phyloP scores from a whole-genome alignment of 140 eudicot species.

The Bidens hawaiensis region DNA sequence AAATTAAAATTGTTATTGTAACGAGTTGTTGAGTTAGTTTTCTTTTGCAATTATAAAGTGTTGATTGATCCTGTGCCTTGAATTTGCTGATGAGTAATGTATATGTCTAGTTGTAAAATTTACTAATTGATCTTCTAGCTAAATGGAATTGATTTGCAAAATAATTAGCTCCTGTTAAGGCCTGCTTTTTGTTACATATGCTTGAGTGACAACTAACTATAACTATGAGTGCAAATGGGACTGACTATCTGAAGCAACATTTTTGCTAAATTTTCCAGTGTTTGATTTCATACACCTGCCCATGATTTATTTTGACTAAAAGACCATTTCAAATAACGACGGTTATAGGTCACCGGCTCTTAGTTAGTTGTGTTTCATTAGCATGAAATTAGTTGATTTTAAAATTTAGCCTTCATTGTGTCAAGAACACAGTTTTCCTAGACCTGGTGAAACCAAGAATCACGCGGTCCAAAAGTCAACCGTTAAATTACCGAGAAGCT shows the following conservation, averaged over 20 bases:
- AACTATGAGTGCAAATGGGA: neutral
- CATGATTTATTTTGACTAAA: too few relatives aligned
- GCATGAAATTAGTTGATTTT: too few relatives aligned
- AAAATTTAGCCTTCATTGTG: conserved; percentile 14
- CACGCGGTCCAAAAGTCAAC: conserved; percentile 17
- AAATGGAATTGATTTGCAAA: neutral
- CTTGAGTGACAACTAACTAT: neutral
- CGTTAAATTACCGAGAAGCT: conserved; percentile 1
- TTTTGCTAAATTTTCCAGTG: neutral
- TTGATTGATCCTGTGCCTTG: too few relatives aligned
- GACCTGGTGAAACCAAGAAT: conserved; percentile 12
- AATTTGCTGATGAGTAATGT: neutral
- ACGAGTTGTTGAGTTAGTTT: too few relatives aligned
- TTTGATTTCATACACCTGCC: neutral
- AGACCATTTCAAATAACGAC: neutral
- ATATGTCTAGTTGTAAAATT: neutral
- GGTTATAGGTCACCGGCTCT: conserved; percentile 8
- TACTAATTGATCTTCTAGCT: neutral
- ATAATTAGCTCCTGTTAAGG: neutral
- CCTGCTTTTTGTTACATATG: neutral
- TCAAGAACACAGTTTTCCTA: conserved; percentile 29
- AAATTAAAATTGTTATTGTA: too few relatives aligned
- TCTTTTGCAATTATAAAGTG: too few relatives aligned
- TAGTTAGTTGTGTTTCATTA: too few relatives aligned
- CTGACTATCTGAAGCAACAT: neutral